Evolutionary conservation across 2,329 filamentous ascomycete species (phyloP).

Genomic region (Fusarium secorum): DNA sequence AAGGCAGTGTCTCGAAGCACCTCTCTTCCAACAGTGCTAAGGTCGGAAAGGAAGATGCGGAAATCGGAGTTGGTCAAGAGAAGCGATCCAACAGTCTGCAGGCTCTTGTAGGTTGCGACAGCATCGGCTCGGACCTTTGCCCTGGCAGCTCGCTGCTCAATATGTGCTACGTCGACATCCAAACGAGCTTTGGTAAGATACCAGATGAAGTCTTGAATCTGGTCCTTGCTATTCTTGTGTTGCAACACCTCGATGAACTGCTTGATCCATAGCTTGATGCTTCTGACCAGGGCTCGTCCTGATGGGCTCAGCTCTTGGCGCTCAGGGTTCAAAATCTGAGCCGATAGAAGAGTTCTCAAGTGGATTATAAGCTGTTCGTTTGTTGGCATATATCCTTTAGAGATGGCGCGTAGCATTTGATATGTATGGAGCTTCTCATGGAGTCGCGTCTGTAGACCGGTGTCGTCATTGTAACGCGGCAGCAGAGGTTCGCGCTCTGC

Average conservation of each 20-base stretch:
- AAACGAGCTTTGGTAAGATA: conserved; percentile 78
- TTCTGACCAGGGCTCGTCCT: conserved; percentile 76
- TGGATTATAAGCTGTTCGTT: conserved; percentile 85
- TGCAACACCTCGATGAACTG: conserved; percentile 83
- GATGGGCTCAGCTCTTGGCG: conserved; percentile 75
- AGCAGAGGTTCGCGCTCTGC: conserved; percentile 80
- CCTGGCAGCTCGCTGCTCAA: conserved; percentile 41
- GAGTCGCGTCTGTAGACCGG: conserved; percentile 75
- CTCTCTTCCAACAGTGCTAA: conserved; percentile 80
- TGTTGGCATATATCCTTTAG: conserved; percentile 89
- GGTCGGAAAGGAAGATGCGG: conserved; percentile 81
- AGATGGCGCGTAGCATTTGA: conserved; percentile 85
- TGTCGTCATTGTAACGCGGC: conserved; percentile 84
- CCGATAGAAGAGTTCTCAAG: conserved; percentile 78
- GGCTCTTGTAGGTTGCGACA: conserved; percentile 71
- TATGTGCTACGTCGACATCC: conserved; percentile 44
- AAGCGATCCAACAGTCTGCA: conserved; percentile 84
- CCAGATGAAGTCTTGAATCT: conserved; percentile 93
- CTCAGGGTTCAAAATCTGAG: conserved; percentile 79
- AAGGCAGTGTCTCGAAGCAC: conserved; percentile 88
- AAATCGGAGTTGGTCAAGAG: conserved; percentile 91
- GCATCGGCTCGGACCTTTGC: conserved; percentile 47
- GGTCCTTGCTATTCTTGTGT: conserved; percentile 83
- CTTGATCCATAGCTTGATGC: conserved; percentile 75
- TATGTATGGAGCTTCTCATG: conserved; percentile 93